Evolutionary conservation across 2,329 filamentous ascomycete genomes (phyloP).

Genomic region (Xylariaceae sp.): DNA sequence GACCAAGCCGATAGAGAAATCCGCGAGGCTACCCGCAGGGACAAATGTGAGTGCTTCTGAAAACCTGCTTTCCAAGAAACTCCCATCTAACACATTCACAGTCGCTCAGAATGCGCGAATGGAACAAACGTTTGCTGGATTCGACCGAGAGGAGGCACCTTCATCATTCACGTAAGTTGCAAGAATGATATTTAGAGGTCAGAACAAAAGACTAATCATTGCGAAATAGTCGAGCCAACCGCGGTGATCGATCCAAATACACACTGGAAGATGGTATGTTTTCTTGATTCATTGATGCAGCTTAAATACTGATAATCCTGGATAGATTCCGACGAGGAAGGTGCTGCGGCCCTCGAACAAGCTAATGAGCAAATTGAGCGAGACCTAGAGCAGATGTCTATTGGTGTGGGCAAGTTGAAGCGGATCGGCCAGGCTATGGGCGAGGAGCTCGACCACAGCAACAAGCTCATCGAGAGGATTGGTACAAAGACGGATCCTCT

Average conservation of each 20-base stretch:
- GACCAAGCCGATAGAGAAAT: conserved; percentile 61
- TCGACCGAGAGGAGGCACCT: conserved; percentile 25
- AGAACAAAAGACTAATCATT: no score
- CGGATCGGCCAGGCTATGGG: conserved; percentile 69
- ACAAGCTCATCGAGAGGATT: conserved; percentile 70
- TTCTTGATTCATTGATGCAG: not conserved
- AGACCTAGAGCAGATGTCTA: conserved; percentile 64
- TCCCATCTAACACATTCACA: not conserved
- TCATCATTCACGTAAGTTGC: conserved; percentile 21
- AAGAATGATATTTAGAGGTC: no score
- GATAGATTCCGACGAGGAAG: conserved; percentile 30
- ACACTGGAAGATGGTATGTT: conserved; percentile 60
- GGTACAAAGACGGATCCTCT: conserved; percentile 79
- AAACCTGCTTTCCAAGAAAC: not conserved
- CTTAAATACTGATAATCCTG: conserved; percentile 1
- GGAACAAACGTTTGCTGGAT: conserved; percentile 46
- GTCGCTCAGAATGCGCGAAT: conserved; percentile 47
- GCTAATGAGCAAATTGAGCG: conserved; percentile 60
- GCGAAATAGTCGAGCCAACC: conserved; percentile 26
- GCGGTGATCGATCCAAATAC: conserved; percentile 66
- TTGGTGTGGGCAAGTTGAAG: conserved; percentile 68
- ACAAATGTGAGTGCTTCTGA: conserved; percentile 38
- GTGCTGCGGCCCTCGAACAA: conserved; percentile 52
- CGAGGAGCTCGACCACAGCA: conserved; percentile 71
- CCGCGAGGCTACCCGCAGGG: conserved; percentile 59